Evolutionary conservation across 2,329 filamentous ascomycete genomes (phyloP), one percentile per base, ranked within the genome.

Genomic region (Talaromyces sp.): DNA sequence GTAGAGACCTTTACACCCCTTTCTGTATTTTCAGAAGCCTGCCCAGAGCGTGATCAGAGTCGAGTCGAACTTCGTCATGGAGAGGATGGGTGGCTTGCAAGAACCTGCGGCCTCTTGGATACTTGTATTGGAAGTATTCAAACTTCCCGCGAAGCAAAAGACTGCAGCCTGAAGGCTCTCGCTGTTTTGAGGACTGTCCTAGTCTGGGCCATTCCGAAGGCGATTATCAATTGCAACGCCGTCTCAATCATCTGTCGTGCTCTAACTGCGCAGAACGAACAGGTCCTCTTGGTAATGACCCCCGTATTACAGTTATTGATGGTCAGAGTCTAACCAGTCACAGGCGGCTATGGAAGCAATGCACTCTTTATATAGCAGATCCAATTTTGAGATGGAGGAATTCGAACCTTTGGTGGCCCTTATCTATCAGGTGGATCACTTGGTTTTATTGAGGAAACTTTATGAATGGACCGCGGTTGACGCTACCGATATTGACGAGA

Each of bases 1-100:
- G 91, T 98, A 64, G 95, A 98, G 73, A 92, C 98, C 64, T 96
- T 96, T 73, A 96, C 93, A 0, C 92, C 95, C 1, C 82, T 85
- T 27, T 78, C 81, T 1, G 88, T 96, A 22, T 85, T 96, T 60
- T 78, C 85, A 64, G 89, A 96, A 65, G 83, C 89, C 27, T 91
- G 92, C 69, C 88, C 91, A 11, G 87, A 88, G 68, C 83, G 92
- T 67, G 88, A 91, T 65, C 81, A 84, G 44, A 57, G 51, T 15
- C 85, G 83, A 54, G 81, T 88, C 28, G 84, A 88, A 58, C 85
- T 96, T 60, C 87, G 93, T 44, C 89, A 80, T 72, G 92, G 90
- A 15, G 81, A 88, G 47, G 91, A 96, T 66, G 96, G 95, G 19
- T 99, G 95, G 95, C 81, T 98, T 33, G 81, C 84, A 59, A 87